Percentiles rank a stretch among this genome's conserved stretches.
Evolutionary conservation across 2,329 filamentous ascomycete genomes (phyloP).

Genomic region (Exophiala mesophila): DNA sequence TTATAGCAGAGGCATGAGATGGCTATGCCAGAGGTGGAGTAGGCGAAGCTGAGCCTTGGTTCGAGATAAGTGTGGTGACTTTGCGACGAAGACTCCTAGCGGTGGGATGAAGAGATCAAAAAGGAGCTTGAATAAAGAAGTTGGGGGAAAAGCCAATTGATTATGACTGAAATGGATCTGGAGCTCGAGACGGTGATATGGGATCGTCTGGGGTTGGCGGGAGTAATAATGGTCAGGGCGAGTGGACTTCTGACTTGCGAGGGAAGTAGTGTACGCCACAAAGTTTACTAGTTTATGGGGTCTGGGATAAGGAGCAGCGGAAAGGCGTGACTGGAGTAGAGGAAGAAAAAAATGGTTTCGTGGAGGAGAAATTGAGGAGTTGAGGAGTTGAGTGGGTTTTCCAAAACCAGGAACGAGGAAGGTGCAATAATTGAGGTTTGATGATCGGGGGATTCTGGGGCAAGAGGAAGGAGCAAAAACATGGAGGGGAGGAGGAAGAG

Average conservation of each 20-base stretch:
- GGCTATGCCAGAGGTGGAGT: no score
- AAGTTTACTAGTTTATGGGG: conserved; percentile 1
- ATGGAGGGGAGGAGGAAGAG: not conserved
- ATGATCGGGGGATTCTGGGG: not conserved
- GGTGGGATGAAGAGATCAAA: not conserved
- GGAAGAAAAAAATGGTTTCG: conserved; percentile 2
- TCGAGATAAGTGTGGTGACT: not conserved
- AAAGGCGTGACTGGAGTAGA: no score
- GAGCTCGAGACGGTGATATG: conserved; percentile 8
- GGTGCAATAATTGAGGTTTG: no score
- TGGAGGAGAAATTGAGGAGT: not conserved
- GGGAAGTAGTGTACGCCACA: not conserved
- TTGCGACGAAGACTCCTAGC: not conserved
- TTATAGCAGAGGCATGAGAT: conserved; percentile 13
- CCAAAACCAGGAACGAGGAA: no score
- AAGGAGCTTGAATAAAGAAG: conserved; percentile 1
- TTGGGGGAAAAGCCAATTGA: not conserved
- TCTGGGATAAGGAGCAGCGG: conserved; percentile 1
- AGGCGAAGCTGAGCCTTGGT: no score
- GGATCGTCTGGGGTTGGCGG: conserved; percentile 6
- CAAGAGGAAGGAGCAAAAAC: not conserved
- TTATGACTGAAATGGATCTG: conserved; percentile 4
- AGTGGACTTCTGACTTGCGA: conserved; percentile 9
- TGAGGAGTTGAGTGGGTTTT: no score
- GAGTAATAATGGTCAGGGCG: conserved; percentile 7